Evolutionary conservation across 192 early-diverging fungal genomes (phyloP).

Genomic region (Coemansia sp.): DNA sequence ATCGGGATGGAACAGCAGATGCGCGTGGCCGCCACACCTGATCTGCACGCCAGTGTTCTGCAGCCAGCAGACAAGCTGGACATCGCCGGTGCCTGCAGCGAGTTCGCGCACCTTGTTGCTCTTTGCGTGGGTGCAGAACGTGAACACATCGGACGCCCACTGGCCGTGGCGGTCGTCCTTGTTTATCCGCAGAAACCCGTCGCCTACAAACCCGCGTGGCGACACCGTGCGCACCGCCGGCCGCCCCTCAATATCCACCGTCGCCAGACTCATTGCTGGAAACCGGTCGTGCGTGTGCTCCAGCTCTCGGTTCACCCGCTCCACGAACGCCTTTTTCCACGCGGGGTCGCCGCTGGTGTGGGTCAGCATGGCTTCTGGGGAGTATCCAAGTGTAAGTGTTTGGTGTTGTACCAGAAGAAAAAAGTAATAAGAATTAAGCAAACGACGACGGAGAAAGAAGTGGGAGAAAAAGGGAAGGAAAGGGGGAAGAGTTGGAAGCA

Average conservation of each 20-base stretch:
- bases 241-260: conserved; percentile 40
- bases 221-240: conserved; percentile 48
- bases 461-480: not conserved
- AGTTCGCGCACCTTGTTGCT: conserved; percentile 53
- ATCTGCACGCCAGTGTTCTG: conserved; percentile 34
- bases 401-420: no score
- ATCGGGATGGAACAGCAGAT: conserved; percentile 49
- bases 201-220: conserved; percentile 49
- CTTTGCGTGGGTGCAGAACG: conserved; percentile 49
- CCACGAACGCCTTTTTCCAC: conserved; percentile 46
- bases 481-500: not conserved
- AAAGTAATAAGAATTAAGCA: not conserved
- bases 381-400: no score
- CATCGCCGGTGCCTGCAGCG: conserved; percentile 26
- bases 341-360: conserved; percentile 38
- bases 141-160: conserved; percentile 50
- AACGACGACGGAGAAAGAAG: not conserved
- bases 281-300: conserved; percentile 29
- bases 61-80: conserved; percentile 43
- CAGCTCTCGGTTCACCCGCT: conserved; percentile 25
- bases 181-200: conserved; percentile 37
- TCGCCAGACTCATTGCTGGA: conserved; percentile 36
- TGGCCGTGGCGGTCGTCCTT: conserved; percentile 27
- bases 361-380: conserved; percentile 3
- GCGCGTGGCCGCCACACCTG: conserved; percentile 42